Evolutionary conservation across 2,329 filamentous ascomycete species (phyloP).

Genomic region (Raffaelea albimanens): DNA sequence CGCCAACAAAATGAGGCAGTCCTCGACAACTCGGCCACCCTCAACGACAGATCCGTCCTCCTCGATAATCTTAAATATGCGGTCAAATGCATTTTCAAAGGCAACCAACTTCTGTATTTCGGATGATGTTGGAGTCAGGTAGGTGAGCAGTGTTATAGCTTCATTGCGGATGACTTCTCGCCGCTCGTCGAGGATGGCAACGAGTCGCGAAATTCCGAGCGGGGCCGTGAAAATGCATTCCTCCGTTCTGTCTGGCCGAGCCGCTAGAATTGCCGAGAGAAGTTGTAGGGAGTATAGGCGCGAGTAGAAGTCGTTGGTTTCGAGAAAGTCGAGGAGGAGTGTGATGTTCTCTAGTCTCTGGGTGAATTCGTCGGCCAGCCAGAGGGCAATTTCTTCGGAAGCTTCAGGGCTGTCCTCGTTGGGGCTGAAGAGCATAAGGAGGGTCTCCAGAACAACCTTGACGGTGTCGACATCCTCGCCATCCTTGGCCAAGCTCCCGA

Average conservation of each 20-base stretch:
- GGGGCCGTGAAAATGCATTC: constrained; percentile 89
- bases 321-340: constrained; percentile 78
- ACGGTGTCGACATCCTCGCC: constrained; percentile 92
- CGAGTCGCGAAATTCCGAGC: constrained; percentile 77
- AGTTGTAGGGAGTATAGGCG: constrained; percentile 86
- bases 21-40: constrained; percentile 81
- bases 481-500: constrained; percentile 77
- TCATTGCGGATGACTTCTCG: constrained; percentile 85
- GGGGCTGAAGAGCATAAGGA: constrained; percentile 81
- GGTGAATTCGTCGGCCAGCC: constrained; percentile 96
- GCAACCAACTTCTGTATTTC: constrained; percentile 94
- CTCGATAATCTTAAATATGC: constrained; percentile 72
- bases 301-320: constrained; percentile 79
- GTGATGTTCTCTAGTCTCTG: constrained; percentile 96
- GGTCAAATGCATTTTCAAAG: constrained; percentile 88
- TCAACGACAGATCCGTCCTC: constrained; percentile 72
- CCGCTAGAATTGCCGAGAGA: constrained; percentile 73
- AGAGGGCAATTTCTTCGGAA: constrained; percentile 89
- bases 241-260: constrained; percentile 83
- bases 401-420: constrained; percentile 73
- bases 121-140: constrained; percentile 74
- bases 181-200: constrained; percentile 72
- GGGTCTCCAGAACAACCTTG: constrained; percentile 87
- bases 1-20: constrained; percentile 82
- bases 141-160: constrained; percentile 75